Evolutionary conservation across 805 yeast species (phyloP), one percentile per base, ranked within the genome.

Genomic region (Candida chauliodis): DNA sequence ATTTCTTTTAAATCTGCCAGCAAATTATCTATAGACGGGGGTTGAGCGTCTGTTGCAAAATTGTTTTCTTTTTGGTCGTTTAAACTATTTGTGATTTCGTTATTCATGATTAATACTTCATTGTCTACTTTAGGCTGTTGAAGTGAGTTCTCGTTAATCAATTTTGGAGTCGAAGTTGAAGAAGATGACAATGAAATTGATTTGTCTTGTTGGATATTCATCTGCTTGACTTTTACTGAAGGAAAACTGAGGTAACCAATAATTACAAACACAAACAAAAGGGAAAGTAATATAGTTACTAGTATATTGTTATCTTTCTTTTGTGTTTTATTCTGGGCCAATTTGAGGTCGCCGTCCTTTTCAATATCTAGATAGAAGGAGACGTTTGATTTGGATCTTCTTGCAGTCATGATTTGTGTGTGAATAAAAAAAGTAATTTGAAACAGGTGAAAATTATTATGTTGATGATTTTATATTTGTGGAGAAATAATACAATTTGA

Each of bases 1-100:
- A 63, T 63, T 31, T 61, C 66, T 27, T 55, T 52, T 38, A 61
- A 56, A 28, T 30, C 41, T 5, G 30, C 5, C 15, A 24, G 22
- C 13, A 38, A 22, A 7, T 15, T 13, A 25, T 31, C 15, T 17
- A 17, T 20, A 9, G 18, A 18, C 9, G 30, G 19, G 13, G 8
- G 5, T 10, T n/a, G 15, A 8, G 8, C 8, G 6, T 22, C 18
- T n/a, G n/a, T n/a, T 8, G 20, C 10, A 3, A 13, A 20, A 14
- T 9, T 21, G 8, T 13, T 17, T 16, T n/a, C 18, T 4, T 36
- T 20, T 34, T 4, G 10, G 2, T 26, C 37, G 8, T 32, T 14
- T 8, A 8, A 4, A 11, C 11, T 31, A 13, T 21, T 31, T 31
- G 34, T 31, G 8, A 21, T 31, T 14, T 31, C 34, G 13, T 21